These are phyloP conservation scores for Pseudognaphalium luteoalbum DNA, from an alignment of 129 eudicot species.

Conservation along the genomic window DNA sequence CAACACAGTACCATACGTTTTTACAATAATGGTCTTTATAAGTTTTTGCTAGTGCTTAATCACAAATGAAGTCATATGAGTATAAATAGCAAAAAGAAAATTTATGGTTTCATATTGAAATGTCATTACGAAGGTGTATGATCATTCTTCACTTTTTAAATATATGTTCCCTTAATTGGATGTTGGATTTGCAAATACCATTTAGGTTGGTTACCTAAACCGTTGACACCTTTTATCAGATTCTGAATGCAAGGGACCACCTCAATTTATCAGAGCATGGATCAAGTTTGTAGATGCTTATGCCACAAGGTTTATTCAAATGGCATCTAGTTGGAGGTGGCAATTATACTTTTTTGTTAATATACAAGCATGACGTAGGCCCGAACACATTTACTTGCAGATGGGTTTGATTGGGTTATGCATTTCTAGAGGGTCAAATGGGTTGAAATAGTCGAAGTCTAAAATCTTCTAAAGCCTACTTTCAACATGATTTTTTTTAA, in stretches of 20 bases:
- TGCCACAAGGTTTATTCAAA: constrained; percentile 59
- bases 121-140: not conserved
- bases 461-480: not conserved
- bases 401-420: not conserved
- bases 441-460: not conserved
- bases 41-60: not conserved
- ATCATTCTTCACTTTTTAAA: not conserved
- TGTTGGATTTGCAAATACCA: not conserved
- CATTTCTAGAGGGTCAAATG: not conserved
- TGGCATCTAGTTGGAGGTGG: not conserved
- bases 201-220: constrained; percentile 14
- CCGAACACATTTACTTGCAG: not conserved
- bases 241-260: constrained; percentile 47
- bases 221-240: constrained; percentile 35
- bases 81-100: not conserved
- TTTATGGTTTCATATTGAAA: not conserved
- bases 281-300: constrained; percentile 59
- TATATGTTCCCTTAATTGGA: not conserved
- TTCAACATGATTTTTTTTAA: not conserved
- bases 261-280: constrained; percentile 78
- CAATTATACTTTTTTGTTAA: no score
- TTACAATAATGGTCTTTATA: not conserved
- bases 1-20: not conserved
- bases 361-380: not conserved
- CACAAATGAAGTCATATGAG: not conserved